A percentile compares a stretch with the other conserved stretches of the same genome.
These are phyloP conservation scores for Cucumis hystrix DNA, from an alignment of 306 rosid genomes.

Conservation along the genomic window DNA sequence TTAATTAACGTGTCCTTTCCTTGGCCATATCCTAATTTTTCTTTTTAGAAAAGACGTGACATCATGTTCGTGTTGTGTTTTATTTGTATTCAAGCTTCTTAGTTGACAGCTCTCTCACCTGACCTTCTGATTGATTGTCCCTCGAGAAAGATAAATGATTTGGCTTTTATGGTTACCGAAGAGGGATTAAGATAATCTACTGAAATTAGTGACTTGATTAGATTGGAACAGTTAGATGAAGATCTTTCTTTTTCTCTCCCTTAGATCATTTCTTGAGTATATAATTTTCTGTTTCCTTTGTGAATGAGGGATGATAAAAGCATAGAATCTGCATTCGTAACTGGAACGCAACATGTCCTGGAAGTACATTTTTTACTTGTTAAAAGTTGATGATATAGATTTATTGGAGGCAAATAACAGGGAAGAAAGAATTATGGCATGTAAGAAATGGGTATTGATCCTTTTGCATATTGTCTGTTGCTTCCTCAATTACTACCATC, in stretches of 20 bases:
- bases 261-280: background rate
- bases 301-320: background rate
- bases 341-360: background rate
- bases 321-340: background rate
- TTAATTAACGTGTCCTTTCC: too few relatives aligned
- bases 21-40: too few relatives aligned
- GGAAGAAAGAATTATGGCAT: background rate
- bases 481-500: background rate
- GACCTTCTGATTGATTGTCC: background rate
- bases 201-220: background rate
- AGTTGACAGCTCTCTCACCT: background rate
- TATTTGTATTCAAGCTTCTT: too few relatives aligned
- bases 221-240: background rate
- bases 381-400: background rate
- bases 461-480: background rate
- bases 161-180: background rate
- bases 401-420: background rate
- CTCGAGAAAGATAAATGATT: background rate
- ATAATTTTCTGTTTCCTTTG: background rate
- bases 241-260: background rate
- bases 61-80: too few relatives aligned
- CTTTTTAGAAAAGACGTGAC: too few relatives aligned
- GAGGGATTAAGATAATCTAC: background rate
- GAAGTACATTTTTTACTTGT: background rate
- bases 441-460: background rate